Base-by-base conservation (phyloP, 116 monocot species). In the Posidonia oceanica region DNA sequence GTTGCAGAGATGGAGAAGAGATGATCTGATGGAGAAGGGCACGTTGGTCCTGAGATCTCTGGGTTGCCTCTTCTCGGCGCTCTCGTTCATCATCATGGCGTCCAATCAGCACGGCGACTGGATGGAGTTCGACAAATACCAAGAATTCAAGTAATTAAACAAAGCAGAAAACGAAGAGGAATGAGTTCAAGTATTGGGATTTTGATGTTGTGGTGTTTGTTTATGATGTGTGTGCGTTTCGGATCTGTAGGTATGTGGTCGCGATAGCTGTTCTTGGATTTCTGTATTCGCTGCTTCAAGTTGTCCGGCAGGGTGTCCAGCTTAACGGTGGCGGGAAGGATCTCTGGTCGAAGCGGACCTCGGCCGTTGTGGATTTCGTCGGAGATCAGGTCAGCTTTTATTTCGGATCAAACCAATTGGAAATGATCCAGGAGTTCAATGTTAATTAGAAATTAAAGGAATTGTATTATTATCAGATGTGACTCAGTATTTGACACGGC, bases 31-130 rank as follows among this genome's bases (percentile, higher is more conserved):
- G 23, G 82, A 78, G 66, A 88, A 82, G 74, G 63, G 70, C 20
- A 22, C 29, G 7, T 56, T 91, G 11, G 62, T 77, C 14, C 86
- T 91, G 41, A 80, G 86, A 12, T 80, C 65, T 7, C 15, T 77
- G 7, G 80, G 78, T 8, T 66, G 75, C 38, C 5, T 83, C 71
- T 91, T 91, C 82, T 88, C 94, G 16, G 40, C 78, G 22, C 23
- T 86, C 17, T 59, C 88, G 2, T 67, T 79, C 56, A n/a, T 86
- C 59, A 70, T 88, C 58, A 76, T 91, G 86, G 88, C 77, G 22
- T 79, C 88, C 42, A 91, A 91, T 56, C 75, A 82, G 72, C 88
- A 95, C 75, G 91, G 94, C 8, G 81, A 84, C 40, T 82, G 94
- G 94, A 84, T 68, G 75, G 67, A 88, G 15, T 95, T 95, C 78